phyloP scores from a whole-genome alignment of 148 eudicot genomes.

The Amaranthus palmeri region DNA sequence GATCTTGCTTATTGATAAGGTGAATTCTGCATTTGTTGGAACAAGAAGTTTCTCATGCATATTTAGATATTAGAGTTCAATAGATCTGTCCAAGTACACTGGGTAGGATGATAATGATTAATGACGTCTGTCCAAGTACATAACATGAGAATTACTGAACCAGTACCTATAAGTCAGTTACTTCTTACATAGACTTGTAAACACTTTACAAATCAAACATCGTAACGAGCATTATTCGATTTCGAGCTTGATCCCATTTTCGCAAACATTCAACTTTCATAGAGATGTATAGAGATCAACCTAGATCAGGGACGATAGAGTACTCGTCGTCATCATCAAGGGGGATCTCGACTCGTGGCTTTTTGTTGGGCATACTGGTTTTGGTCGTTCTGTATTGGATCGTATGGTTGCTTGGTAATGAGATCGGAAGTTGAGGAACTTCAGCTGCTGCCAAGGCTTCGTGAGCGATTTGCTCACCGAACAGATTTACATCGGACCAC shows the following conservation, averaged over 20 bases:
- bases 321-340: constrained; percentile 68
- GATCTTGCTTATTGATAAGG: too few species aligned
- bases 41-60: not conserved
- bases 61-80: not conserved
- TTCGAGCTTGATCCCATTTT: not conserved
- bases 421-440: constrained; percentile 76
- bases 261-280: not conserved
- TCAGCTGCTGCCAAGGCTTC: constrained; percentile 75
- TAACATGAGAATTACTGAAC: too few species aligned
- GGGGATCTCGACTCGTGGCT: constrained; percentile 58
- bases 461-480: constrained; percentile 51
- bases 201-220: too few species aligned
- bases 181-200: not conserved
- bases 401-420: constrained; percentile 35
- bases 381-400: constrained; percentile 41
- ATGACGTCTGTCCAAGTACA: not conserved
- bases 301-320: constrained; percentile 93
- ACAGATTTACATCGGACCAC: constrained; percentile 61
- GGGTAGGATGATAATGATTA: too few species aligned
- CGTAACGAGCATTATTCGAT: not conserved
- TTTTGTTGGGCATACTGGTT: constrained; percentile 54
- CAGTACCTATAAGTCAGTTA: not conserved
- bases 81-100: not conserved
- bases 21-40: too few species aligned
- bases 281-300: constrained; percentile 31